Base-by-base conservation (phyloP, 78 protist genomes). In the Dictyostelium intermedium region DNA sequence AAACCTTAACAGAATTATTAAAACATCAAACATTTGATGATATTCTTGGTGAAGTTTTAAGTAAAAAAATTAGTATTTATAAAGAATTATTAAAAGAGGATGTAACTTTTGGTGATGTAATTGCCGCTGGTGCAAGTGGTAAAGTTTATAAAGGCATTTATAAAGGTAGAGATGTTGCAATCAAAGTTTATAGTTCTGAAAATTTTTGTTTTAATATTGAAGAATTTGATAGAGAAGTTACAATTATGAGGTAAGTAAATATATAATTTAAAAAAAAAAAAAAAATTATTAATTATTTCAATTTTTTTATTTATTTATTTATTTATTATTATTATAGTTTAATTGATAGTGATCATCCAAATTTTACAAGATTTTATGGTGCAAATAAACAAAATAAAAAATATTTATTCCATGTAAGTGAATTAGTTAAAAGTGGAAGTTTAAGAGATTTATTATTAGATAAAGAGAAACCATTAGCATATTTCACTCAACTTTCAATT, bases 101-200 rank as follows among this genome's bases (percentile, higher is more conserved):
- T 1, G 53, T 92, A 20, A 34, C 35, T 25, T 72, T 80, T 37
- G 91, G 85, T n/a, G 91, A 84, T 2, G 69, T 92, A 13, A 84
- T 92, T 6, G 96, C 96, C 7, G 14, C 82, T 8, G 96, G 96
- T 81, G 96, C 96, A 20, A 76, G 85, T 50, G 96, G 93, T 39
- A 92, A 92, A 43, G 96, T 92, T 23, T 61, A 84, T 77, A 43
- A 56, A 43, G 96, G 96, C 32, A 43, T 14, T 10, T 92, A 79
- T 53, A 84, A 53, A 73, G 85, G 92, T 56, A 92, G 43, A 84
- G 92, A 92, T 32, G 92, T 92, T 11, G 96, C 96, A 16, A 92
- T 92, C 61, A 92, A 92, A 74, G 92, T 80, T 13, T 92, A 86
- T 39, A 80, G 87, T 80, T 6, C 87, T 2, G 87, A 80, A 34